Evolutionary conservation across 257 asterid genomes (phyloP), one percentile per base, ranked within the genome.

Genomic region (Knoxia roxburghii): DNA sequence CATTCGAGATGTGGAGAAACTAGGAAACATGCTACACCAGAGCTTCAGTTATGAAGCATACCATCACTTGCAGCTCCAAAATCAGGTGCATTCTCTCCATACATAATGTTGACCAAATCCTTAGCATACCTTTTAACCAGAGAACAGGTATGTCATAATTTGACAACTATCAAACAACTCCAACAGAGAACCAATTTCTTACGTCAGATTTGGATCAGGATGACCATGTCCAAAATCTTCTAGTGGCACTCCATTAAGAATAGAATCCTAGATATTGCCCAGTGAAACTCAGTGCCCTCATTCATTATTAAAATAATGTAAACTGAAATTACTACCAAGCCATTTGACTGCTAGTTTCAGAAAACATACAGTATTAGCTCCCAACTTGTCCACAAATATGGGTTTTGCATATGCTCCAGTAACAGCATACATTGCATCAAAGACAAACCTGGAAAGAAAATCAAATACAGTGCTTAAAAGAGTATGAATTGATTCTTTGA

Each of bases 21-120:
- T 46, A 60, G 52, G 53, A 63, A 64, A 39, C 50, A 37, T 46
- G 13, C 32, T n/a, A 5, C 35, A 32, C 20, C 55, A 17, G 46
- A 53, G 29, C 51, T 18, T 18, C 20, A 32, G 32, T 33, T 30
- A 39, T 40, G 18, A 71, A 70, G 65, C 74, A 41, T 84, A 90
- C 99, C 99, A 73, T 94, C 99, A 76, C 99, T 94, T 76, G 99
- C 99, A 78, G 99, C 96, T 46, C 99, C 99, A 68, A 90, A 80
- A 81, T 88, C 96, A 32, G 99, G 97, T 73, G 92, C 99, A 63
- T 90, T 81, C 65, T 84, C 86, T 41, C 85, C 87, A 33, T 83
- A 88, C 96, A 94, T 73, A 62, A 88, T 76, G 77, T 87, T 71
- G 61, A 92, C 99, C 87, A 94, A 79, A 59, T 90, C 99, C 89